Evolutionary conservation across 164 flowering plant genomes (phyloP).

Genomic region (Dillenia suffruticosa): DNA sequence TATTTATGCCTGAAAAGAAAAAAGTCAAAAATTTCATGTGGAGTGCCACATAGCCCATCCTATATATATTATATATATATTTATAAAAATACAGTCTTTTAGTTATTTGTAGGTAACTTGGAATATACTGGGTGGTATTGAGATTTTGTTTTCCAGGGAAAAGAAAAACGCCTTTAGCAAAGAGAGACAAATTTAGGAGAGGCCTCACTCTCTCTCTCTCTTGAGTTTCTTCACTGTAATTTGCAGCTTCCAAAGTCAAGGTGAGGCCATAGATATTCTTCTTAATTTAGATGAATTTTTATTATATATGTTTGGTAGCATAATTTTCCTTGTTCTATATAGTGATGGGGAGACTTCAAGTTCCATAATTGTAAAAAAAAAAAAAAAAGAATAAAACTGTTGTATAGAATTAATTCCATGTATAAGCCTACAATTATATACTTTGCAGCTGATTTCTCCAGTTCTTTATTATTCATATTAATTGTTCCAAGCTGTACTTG

Average conservation of each 20-base stretch:
- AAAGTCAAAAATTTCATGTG: background rate
- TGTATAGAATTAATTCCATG: background rate
- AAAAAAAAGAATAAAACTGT: background rate
- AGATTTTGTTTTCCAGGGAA: slow-evolving; percentile 8
- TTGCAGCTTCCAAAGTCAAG: background rate
- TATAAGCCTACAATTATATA: background rate
- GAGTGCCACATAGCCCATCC: background rate
- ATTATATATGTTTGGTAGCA: background rate
- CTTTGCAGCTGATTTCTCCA: no score
- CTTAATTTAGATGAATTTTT: background rate
- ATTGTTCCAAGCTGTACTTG: no score
- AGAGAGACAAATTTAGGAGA: no score
- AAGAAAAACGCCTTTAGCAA: background rate
- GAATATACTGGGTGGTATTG: background rate
- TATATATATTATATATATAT: background rate
- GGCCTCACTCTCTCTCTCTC: no score
- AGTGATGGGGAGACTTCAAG: background rate
- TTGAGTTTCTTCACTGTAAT: background rate
- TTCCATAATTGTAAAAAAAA: background rate
- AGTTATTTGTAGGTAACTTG: background rate
- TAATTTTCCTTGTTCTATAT: background rate
- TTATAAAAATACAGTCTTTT: background rate
- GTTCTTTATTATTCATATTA: no score
- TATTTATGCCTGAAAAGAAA: background rate
- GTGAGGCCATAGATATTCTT: slow-evolving; percentile 5